Conservation (phyloP, 305 asterid species). For the Plantago lanceolata region DNA sequence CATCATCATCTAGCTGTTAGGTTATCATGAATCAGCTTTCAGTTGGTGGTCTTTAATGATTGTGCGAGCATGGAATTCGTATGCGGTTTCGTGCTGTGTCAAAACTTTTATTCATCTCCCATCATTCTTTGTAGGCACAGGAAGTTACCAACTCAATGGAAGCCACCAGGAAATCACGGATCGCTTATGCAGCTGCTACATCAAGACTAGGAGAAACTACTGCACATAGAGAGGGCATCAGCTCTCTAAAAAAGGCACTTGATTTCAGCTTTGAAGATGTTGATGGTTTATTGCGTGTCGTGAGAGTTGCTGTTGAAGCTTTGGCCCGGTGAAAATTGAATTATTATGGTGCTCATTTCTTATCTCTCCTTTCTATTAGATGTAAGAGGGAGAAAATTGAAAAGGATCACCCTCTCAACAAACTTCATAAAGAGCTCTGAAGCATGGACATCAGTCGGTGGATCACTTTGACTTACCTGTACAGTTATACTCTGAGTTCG, state of each 20-base stretch:
- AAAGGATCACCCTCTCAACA: conserved; percentile 19
- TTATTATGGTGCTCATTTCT: conserved; percentile 21
- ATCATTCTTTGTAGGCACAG: conserved; percentile 54
- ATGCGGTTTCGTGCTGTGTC: neutral
- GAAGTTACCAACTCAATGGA: conserved; percentile 85
- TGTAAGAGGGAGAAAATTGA: conserved; percentile 11
- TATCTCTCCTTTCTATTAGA: conserved; percentile 19
- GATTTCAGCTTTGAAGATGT: conserved; percentile 91
- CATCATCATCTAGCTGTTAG: neutral
- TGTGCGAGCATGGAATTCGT: neutral
- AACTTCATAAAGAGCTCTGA: conserved; percentile 7
- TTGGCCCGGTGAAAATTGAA: conserved; percentile 42
- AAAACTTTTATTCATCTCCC: conserved; percentile 2
- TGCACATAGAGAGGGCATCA: conserved; percentile 46
- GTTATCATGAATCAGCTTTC: too few relatives aligned
- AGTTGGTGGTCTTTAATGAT: too few relatives aligned
- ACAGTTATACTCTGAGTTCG: conserved; percentile 33
- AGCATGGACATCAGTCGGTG: conserved; percentile 26
- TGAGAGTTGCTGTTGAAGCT: conserved; percentile 78
- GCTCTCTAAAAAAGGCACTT: conserved; percentile 66
- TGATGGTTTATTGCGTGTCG: conserved; percentile 71
- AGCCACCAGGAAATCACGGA: conserved; percentile 81
- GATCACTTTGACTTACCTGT: conserved; percentile 38
- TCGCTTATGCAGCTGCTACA: conserved; percentile 58
- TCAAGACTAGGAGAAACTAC: conserved; percentile 49